phyloP scores from a whole-genome alignment of 805 yeast species.

The Kuraishia molischiana region DNA sequence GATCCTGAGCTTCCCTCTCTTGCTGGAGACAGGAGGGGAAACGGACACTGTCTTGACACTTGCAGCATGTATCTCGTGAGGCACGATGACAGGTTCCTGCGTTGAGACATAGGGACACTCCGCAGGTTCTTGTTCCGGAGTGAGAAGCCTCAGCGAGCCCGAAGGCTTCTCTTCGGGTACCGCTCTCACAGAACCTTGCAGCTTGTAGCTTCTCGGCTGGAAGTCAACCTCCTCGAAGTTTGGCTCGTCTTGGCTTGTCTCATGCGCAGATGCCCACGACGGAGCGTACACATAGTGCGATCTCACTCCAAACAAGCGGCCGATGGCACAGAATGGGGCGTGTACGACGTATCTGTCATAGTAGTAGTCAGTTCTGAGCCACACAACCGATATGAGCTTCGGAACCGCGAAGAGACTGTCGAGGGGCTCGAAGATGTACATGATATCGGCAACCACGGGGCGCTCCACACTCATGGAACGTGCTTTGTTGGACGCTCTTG shows the following conservation, averaged over 20 bases:
- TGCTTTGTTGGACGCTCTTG: neutral
- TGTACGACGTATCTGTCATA: constrained; percentile 28
- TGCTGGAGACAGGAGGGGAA: neutral
- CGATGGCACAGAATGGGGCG: constrained; percentile 20
- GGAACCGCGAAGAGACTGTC: neutral
- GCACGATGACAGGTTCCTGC: neutral
- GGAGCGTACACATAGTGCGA: constrained; percentile 7
- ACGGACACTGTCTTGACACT: neutral
- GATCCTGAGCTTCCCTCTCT: neutral
- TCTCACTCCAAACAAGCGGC: constrained; percentile 8
- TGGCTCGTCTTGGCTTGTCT: no score
- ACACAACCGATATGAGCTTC: constrained; percentile 6
- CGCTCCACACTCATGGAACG: neutral
- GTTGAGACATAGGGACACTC: neutral
- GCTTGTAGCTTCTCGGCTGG: neutral
- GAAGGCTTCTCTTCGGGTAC: no score
- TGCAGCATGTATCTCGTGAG: neutral
- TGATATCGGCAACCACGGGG: neutral
- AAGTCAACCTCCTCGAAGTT: neutral
- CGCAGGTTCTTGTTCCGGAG: no score
- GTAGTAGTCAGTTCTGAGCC: constrained; percentile 26
- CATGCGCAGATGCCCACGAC: neutral
- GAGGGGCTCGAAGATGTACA: neutral
- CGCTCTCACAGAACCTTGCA: neutral
- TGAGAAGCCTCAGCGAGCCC: no score